Evolutionary conservation across 345 rosid species (phyloP).

Genomic region (Ceriops tagal): DNA sequence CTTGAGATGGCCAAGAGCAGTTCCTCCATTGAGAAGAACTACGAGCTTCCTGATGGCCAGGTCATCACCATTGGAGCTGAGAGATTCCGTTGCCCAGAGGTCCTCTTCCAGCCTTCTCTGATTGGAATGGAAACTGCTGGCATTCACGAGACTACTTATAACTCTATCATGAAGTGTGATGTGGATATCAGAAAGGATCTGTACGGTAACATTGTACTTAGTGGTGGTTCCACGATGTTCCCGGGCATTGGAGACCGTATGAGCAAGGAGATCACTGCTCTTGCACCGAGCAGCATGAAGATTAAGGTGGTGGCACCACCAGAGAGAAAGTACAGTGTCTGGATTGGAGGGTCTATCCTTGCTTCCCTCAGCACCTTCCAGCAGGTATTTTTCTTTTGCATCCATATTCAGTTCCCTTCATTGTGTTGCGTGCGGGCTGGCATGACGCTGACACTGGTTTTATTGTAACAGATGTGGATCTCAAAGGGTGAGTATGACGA

Average conservation of each 20-base stretch:
- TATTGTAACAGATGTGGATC: constrained; percentile 51
- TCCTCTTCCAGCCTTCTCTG: constrained; percentile 62
- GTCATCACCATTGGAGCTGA: constrained; percentile 62
- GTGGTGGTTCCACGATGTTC: constrained; percentile 63
- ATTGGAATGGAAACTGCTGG: constrained; percentile 70
- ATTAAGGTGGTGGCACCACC: constrained; percentile 64
- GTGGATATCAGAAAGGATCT: constrained; percentile 66
- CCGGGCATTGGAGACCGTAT: constrained; percentile 59
- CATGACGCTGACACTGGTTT: constrained; percentile 3
- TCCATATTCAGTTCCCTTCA: not conserved
- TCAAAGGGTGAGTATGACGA: constrained; percentile 64
- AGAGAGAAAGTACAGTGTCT: constrained; percentile 62
- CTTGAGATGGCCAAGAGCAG: constrained; percentile 62
- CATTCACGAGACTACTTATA: constrained; percentile 61
- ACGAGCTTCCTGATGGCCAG: constrained; percentile 62
- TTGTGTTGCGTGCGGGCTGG: not conserved
- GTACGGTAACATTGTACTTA: constrained; percentile 55
- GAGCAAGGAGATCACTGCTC: constrained; percentile 65
- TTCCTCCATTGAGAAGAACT: constrained; percentile 59
- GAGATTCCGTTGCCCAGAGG: constrained; percentile 69
- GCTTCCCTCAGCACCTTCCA: constrained; percentile 73
- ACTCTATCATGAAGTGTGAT: constrained; percentile 64
- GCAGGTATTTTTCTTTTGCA: constrained; percentile 34
- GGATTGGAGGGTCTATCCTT: constrained; percentile 75
- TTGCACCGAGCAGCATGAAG: constrained; percentile 70